A percentile compares a stretch with the other conserved stretches of the same genome.
Evolutionary conservation across 192 early-diverging fungal genomes (phyloP).

Genomic region (Coemansia reversa): DNA sequence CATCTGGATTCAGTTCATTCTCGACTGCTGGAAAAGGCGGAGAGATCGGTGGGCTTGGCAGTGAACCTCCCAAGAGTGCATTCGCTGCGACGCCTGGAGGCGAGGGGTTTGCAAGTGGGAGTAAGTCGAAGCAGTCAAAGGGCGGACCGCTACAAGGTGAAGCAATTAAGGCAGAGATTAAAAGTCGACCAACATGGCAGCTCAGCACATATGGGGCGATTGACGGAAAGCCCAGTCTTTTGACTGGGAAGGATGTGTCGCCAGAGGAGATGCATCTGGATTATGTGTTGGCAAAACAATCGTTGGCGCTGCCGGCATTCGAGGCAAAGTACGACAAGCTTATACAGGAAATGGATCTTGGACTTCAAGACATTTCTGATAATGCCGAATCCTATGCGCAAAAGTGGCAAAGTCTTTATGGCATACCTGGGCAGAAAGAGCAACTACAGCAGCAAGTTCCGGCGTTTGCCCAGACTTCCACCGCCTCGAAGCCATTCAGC

Average conservation of each 20-base stretch:
- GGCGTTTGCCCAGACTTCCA: neutral
- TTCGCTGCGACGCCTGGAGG: too few relatives aligned
- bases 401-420: conserved; percentile 32
- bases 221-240: conserved; percentile 59
- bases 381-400: conserved; percentile 16
- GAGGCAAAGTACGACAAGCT: conserved; percentile 37
- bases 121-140: neutral
- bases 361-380: conserved; percentile 14
- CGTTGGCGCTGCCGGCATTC: conserved; percentile 9
- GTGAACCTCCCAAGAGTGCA: too few relatives aligned
- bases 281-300: conserved; percentile 34
- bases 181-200: conserved; percentile 54
- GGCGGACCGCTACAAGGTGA: conserved; percentile 33
- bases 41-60: too few relatives aligned
- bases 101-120: too few relatives aligned
- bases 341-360: conserved; percentile 12
- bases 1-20: too few relatives aligned
- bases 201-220: conserved; percentile 62
- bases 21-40: too few relatives aligned
- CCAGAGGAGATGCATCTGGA: conserved; percentile 63
- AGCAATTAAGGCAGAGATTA: conserved; percentile 46
- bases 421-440: neutral
- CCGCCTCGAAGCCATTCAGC: neutral
- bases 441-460: neutral
- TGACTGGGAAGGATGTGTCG: conserved; percentile 61